Evolutionary conservation across 176 grass and related monocot genomes (phyloP).

Genomic region (Paspalum vaginatum): DNA sequence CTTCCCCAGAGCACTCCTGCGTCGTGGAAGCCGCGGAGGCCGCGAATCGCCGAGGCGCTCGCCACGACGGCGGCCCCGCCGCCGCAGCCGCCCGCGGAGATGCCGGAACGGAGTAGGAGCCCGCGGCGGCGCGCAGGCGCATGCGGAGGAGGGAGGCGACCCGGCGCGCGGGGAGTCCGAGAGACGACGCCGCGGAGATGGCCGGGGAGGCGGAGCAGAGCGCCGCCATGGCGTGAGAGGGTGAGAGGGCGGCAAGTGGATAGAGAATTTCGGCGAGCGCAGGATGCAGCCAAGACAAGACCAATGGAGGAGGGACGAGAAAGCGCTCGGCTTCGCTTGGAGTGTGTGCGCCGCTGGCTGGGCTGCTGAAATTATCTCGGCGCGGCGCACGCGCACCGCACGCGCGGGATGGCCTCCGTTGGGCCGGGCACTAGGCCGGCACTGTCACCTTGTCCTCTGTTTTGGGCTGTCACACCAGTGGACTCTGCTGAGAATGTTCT

Average conservation of each 20-base stretch:
- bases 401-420: not conserved
- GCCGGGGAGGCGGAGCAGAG: slow-evolving; percentile 51
- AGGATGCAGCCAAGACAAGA: not conserved
- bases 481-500: not conserved
- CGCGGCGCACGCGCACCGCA: not conserved
- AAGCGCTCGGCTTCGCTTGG: not conserved
- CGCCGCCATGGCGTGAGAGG: slow-evolving; percentile 50
- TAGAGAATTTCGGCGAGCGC: slow-evolving; percentile 35
- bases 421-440: not conserved
- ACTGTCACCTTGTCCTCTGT: not conserved
- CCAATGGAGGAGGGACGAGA: not conserved
- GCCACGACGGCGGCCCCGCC: slow-evolving; percentile 19
- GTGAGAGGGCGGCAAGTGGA: slow-evolving; percentile 21
- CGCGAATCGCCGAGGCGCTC: slow-evolving; percentile 52
- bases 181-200: slow-evolving; percentile 43
- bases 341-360: not conserved
- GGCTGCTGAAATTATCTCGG: slow-evolving; percentile 37
- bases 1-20: slow-evolving; percentile 20
- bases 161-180: slow-evolving; percentile 41
- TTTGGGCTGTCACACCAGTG: not conserved
- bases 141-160: slow-evolving; percentile 45
- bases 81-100: slow-evolving; percentile 11
- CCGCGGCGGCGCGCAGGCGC: slow-evolving; percentile 29
- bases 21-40: slow-evolving; percentile 55
- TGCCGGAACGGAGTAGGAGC: slow-evolving; percentile 22